Conservation (phyloP, 768 basidiomycete genomes). For the Candolleomyces efflorescens region DNA sequence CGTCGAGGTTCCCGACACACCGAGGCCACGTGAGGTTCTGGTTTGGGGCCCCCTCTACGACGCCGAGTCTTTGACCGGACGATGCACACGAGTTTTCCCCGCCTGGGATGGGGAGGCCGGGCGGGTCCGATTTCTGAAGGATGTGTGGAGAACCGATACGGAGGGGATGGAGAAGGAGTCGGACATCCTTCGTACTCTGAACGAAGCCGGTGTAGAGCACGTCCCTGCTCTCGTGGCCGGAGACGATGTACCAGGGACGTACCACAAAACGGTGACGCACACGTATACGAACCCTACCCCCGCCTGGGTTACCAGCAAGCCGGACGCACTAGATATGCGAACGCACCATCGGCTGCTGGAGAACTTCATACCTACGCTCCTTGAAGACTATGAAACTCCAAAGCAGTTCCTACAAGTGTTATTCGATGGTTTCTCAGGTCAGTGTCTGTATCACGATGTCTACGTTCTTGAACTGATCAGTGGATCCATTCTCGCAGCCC, state of each 20-base stretch:
- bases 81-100: conserved; percentile 19
- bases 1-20: conserved; percentile 9
- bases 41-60: conserved; percentile 11
- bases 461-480: too few relatives aligned
- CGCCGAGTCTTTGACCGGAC: conserved; percentile 15
- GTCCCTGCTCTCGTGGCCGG: conserved; percentile 24
- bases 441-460: too few relatives aligned
- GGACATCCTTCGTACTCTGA: conserved; percentile 15
- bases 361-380: conserved; percentile 13
- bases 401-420: background rate
- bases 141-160: conserved; percentile 21
- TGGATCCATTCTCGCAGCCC: too few relatives aligned
- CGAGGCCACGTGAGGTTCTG: conserved; percentile 6
- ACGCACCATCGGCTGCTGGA: conserved; percentile 18
- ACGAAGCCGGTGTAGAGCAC: conserved; percentile 13
- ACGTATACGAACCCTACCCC: too few relatives aligned
- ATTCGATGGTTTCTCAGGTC: background rate
- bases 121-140: conserved; percentile 25
- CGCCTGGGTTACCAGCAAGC: conserved; percentile 14
- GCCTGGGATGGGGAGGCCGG: conserved; percentile 11
- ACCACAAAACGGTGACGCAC: conserved; percentile 11
- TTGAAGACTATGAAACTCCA: conserved; percentile 4
- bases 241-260: conserved; percentile 19
- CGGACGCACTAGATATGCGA: conserved; percentile 7
- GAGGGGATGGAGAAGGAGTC: conserved; percentile 16